Conservation (phyloP, 31 red algal genomes). For the Asparagopsis taxiformis region DNA sequence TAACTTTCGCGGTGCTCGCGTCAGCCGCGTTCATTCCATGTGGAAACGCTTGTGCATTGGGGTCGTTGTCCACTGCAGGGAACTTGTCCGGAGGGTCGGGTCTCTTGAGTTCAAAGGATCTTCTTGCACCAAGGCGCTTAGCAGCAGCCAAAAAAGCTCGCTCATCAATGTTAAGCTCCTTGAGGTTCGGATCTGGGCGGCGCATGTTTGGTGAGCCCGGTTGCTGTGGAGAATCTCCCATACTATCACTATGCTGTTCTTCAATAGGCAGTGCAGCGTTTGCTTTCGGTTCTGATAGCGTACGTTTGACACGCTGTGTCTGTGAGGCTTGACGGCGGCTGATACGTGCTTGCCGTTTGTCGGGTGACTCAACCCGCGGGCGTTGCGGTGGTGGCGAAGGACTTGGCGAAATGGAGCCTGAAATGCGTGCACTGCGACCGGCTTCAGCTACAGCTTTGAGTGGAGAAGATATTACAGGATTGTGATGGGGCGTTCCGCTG, state of each 20-base stretch:
- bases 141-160: constrained; percentile 63
- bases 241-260: background rate
- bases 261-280: background rate
- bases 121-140: constrained; percentile 24
- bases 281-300: constrained; percentile 61
- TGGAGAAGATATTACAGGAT: too few relatives aligned
- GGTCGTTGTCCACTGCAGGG: constrained; percentile 30
- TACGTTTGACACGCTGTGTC: constrained; percentile 33
- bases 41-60: constrained; percentile 28
- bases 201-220: too few relatives aligned
- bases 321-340: background rate
- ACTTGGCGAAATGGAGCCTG: background rate
- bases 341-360: background rate
- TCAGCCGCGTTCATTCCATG: constrained; percentile 36
- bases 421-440: background rate
- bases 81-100: background rate
- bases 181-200: background rate
- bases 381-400: background rate
- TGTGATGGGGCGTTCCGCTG: background rate
- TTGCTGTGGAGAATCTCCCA: background rate
- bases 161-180: constrained; percentile 49
- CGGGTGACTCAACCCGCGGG: background rate
- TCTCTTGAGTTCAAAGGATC: background rate
- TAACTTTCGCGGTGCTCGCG: constrained; percentile 19
- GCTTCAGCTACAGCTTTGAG: too few relatives aligned